Conservation (phyloP, 257 asterid species). For the Solanum neorickii region DNA sequence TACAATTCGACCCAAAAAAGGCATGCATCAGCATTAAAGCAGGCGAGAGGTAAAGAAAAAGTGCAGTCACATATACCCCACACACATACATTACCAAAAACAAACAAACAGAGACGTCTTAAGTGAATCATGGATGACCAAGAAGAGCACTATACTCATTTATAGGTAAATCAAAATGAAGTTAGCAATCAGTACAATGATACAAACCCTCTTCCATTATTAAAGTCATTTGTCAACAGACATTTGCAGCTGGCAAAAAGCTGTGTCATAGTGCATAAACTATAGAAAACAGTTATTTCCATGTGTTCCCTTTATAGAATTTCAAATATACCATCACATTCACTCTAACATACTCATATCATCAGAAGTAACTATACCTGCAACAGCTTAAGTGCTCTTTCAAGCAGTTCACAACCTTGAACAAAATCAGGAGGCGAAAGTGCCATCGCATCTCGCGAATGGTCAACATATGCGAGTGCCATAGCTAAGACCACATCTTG, state of each 20-base stretch:
- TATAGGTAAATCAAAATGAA: not conserved
- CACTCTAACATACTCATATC: not conserved
- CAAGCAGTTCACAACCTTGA: conserved; percentile 82
- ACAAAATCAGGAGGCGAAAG: conserved; percentile 77
- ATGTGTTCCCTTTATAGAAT: not conserved
- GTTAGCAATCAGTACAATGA: not conserved
- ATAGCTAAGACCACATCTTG: conserved; percentile 86
- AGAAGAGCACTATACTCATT: not conserved
- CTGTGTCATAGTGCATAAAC: not conserved
- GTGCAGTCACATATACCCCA: no score
- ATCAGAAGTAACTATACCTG: conserved; percentile 41
- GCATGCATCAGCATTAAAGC: not conserved
- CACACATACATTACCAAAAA: not conserved
- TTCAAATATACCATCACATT: not conserved
- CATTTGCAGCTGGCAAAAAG: not conserved
- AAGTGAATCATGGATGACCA: not conserved
- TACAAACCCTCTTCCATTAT: not conserved
- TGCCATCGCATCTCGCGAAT: conserved; percentile 91
- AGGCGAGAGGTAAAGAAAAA: not conserved
- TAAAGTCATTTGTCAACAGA: not conserved
- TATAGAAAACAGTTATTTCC: not conserved
- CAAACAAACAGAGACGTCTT: not conserved
- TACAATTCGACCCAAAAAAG: not conserved
- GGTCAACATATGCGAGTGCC: conserved; percentile 91
- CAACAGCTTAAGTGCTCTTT: conserved; percentile 77